Base-by-base conservation (phyloP, 306 rosid species). In the Cyclanthera cordifolia region DNA sequence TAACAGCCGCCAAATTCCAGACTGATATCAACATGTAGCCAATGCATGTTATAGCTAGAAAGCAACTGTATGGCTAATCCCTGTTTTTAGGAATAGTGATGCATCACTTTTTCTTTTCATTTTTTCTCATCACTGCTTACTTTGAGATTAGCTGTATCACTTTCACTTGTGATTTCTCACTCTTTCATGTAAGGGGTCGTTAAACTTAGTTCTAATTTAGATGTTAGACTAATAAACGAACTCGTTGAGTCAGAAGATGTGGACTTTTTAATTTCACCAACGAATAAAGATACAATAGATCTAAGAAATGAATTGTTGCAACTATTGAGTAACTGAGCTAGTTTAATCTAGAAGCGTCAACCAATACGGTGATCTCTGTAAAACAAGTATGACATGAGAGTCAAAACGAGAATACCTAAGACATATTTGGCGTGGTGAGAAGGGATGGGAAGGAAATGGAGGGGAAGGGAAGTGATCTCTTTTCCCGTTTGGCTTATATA, bases 1-100 rank as follows among this genome's bases (percentile, higher is more conserved):
- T 6, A 92, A 85, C 48, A 69, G 84, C 48, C 96, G 96, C 17
- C 74, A 0, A 9, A 84, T 89, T 19, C 59, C 52, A 19, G 93
- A 89, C 59, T 92, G 80, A 87, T 54, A 43, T 16, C 74, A 45
- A 5, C 59, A n/a, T 15, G 2, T 23, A 41, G 34, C 27, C n/a
- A 11, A 34, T 32, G 51, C 51, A 27, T 45, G 30, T 47, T 47
- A 20, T 24, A 24, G 75, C 28, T 16, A 39, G 45, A 53, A 34
- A n/a, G 28, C 48, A 28, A 67, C 47, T 6, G 51, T 6, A 2
- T 64, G 21, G 37, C 37, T 43, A 21, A 15, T 43, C 34, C 54
- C 53, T 66, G 54, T 27, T 66, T 66, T 21, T 43, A 45, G 73
- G 55, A 49, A 51, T n/a, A 30, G 32, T 27, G 17, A 47, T 7